Base-by-base conservation (phyloP, 78 protist genomes). In the Cyanophora paradoxa region DNA sequence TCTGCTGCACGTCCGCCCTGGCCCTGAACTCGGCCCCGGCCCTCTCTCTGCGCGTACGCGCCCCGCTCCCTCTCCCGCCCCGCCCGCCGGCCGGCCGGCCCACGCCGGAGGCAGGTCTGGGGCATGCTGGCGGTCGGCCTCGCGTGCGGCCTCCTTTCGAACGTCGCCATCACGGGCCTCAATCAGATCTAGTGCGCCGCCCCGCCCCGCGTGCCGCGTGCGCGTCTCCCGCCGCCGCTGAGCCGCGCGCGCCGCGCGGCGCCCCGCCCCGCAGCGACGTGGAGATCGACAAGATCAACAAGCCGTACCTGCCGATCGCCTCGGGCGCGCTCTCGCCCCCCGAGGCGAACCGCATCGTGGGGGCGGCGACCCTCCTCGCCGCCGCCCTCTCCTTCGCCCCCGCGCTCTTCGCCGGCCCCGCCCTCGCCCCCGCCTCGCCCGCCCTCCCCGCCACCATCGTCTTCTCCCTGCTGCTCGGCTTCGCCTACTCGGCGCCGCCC, bases 221-320 rank as follows among this genome's bases (percentile, higher is more conserved):
- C 34, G 14, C 7, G 3, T 11, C 39, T 3, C 63, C 63, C 36
- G 2, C 63, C 34, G 14, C 10, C 34, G 14, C 63, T 56, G 28
- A 10, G 11, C 19, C 64, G 40, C 40, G 16, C 64, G 40, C 39
- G 16, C 26, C 17, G 22, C 7, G 7, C 33, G 0, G 50, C 24
- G 11, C 50, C 4, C 44, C 61, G 5, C 24, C 19, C 34, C 62
- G 30, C 56, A 11, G 26, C 70, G 82, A 78, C 52, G 76, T 67
- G 11, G 69, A 78, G 6, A 69, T 78, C 36, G 82, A 78, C 71
- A 3, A 17, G 20, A 30, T 78, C 39, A 78, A 78, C 75, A 78
- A 78, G 82, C 82, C 82, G 36, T 78, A 65, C 59, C 82, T 78
- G 7, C 82, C 82, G 28, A 67, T 78, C 37, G 69, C 82, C 17